phyloP scores from a whole-genome alignment of 495 filamentous ascomycete genomes.

The Corynascus novoguineensis region DNA sequence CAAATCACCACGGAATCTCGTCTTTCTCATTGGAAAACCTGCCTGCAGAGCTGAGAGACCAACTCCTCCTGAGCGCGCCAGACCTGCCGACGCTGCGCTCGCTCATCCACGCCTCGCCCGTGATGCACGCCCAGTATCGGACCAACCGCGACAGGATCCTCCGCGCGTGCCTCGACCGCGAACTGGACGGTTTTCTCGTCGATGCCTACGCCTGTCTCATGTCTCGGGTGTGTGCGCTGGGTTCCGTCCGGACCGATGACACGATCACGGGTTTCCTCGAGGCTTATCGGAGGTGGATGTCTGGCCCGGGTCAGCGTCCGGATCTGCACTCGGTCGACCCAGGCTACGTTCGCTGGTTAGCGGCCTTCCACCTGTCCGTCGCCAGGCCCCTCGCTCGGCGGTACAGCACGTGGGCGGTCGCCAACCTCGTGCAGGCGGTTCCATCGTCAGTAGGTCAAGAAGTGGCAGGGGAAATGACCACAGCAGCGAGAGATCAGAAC shows the following conservation, averaged over 20 bases:
- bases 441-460: background rate
- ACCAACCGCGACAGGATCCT: background rate
- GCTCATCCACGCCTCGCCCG: background rate
- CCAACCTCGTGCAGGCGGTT: background rate
- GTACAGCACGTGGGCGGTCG: background rate
- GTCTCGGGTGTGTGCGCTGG: background rate
- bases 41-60: slow-evolving; percentile 2
- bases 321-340: background rate
- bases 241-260: background rate
- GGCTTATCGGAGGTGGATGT: background rate
- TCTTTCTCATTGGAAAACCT: background rate
- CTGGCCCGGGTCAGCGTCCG: background rate
- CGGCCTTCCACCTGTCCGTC: background rate
- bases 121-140: slow-evolving; percentile 4
- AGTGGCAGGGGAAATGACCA: background rate
- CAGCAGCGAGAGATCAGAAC: background rate
- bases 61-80: background rate
- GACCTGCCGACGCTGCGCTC: background rate
- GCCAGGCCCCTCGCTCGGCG: background rate
- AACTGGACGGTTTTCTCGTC: background rate
- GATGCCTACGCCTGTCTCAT: slow-evolving; percentile 1
- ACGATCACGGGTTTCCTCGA: background rate
- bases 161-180: background rate
- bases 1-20: background rate
- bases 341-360: background rate